Percentiles rank a stretch among this genome's conserved stretches.
These are phyloP conservation scores for Penicillium psychrofluorescens DNA, from an alignment of 495 filamentous ascomycete species.

Conservation along the genomic window DNA sequence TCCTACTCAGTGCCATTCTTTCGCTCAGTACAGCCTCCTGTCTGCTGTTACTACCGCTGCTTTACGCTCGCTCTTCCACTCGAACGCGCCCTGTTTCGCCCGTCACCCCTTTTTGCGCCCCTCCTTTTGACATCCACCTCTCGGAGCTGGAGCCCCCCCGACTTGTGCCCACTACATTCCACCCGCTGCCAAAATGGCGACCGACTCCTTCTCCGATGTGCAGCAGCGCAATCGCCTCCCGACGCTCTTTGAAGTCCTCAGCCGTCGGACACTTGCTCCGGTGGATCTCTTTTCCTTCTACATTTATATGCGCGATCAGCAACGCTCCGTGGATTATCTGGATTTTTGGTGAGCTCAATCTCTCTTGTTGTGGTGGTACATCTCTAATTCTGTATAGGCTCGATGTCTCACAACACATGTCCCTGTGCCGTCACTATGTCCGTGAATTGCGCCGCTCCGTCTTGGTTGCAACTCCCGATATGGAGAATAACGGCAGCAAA, in stretches of 20 bases:
- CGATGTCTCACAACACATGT: slow-evolving; percentile 98
- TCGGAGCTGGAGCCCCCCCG: slow-evolving; percentile 14
- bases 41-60: slow-evolving; percentile 2
- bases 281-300: slow-evolving; percentile 98
- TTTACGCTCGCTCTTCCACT: slow-evolving; percentile 1
- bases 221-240: slow-evolving; percentile 75
- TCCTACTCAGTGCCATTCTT: slow-evolving; percentile 3
- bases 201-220: slow-evolving; percentile 22
- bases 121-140: slow-evolving; percentile 9
- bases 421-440: slow-evolving; percentile 94
- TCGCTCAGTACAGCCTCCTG: slow-evolving; percentile 1
- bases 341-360: slow-evolving; percentile 77
- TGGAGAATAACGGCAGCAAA: slow-evolving; percentile 74
- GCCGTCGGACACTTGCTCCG: slow-evolving; percentile 79
- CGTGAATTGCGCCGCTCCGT: slow-evolving; percentile 90
- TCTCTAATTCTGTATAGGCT: slow-evolving; percentile 55
- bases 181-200: slow-evolving; percentile 22
- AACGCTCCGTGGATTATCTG: slow-evolving; percentile 93
- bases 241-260: slow-evolving; percentile 90
- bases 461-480: slow-evolving; percentile 84
- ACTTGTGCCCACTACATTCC: slow-evolving; percentile 2
- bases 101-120: slow-evolving; percentile 13
- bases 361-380: background rate
- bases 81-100: slow-evolving; percentile 8
- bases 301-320: slow-evolving; percentile 99